phyloP scores from a whole-genome alignment of 495 filamentous ascomycete species.

The Extremus antarcticus region DNA sequence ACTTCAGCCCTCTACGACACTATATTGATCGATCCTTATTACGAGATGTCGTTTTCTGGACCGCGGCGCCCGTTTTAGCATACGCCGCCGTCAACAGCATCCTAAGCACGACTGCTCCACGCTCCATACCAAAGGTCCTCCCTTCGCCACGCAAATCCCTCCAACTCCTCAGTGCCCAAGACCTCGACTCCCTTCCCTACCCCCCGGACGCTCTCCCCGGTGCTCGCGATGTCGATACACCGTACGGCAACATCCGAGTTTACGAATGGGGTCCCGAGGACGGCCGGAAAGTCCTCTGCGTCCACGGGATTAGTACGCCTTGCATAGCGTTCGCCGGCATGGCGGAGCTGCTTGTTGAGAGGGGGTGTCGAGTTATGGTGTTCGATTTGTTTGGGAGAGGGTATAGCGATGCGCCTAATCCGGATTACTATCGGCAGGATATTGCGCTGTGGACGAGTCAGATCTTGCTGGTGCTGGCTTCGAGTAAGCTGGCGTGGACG shows the following conservation, averaged over 20 bases:
- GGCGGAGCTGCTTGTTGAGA: slow-evolving; percentile 56
- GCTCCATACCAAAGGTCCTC: slow-evolving; percentile 3
- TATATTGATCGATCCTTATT: no score
- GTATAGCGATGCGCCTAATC: slow-evolving; percentile 57
- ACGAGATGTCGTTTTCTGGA: no score
- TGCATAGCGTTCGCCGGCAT: slow-evolving; percentile 59
- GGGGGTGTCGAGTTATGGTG: slow-evolving; percentile 72
- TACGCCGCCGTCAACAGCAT: neutral
- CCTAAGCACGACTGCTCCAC: neutral
- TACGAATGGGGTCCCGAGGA: slow-evolving; percentile 85
- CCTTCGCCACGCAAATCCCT: slow-evolving; percentile 41
- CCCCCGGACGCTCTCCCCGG: slow-evolving; percentile 67
- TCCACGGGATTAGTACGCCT: slow-evolving; percentile 83
- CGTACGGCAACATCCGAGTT: slow-evolving; percentile 69
- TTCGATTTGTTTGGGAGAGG: slow-evolving; percentile 76
- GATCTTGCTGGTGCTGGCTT: slow-evolving; percentile 59
- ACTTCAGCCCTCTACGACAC: no score
- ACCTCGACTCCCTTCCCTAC: slow-evolving; percentile 49
- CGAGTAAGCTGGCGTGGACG: slow-evolving; percentile 22
- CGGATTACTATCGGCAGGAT: slow-evolving; percentile 51
- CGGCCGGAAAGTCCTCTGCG: slow-evolving; percentile 65
- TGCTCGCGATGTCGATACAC: slow-evolving; percentile 57
- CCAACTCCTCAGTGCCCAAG: slow-evolving; percentile 35
- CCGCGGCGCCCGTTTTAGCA: no score
- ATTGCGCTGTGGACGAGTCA: slow-evolving; percentile 62